phyloP scores from a whole-genome alignment of 495 filamentous ascomycete genomes.

The Penicillium arizonense region DNA sequence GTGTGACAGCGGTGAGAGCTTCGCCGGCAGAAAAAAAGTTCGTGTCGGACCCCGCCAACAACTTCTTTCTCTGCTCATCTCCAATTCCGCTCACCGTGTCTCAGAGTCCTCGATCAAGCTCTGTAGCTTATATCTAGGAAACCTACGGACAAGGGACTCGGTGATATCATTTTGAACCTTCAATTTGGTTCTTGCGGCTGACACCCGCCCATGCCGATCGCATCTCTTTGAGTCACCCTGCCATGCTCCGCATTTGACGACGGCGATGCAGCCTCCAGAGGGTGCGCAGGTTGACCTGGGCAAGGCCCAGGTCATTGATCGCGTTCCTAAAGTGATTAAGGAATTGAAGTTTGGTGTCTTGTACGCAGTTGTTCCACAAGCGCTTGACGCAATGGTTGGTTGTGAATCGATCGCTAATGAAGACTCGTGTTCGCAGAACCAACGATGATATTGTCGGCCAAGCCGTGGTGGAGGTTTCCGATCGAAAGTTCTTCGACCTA shows the following conservation, averaged over 20 bases:
- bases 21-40: slow-evolving; percentile 34
- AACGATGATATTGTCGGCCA: slow-evolving; percentile 93
- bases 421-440: slow-evolving; percentile 51
- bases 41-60: slow-evolving; percentile 29
- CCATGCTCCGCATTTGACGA: slow-evolving; percentile 42
- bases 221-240: slow-evolving; percentile 32
- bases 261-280: slow-evolving; percentile 49
- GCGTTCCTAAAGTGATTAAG: slow-evolving; percentile 84
- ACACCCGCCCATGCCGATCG: slow-evolving; percentile 22
- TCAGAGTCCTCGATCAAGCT: neutral
- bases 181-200: slow-evolving; percentile 12
- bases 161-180: neutral
- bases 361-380: slow-evolving; percentile 44
- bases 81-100: neutral
- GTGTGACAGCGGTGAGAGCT: slow-evolving; percentile 16
- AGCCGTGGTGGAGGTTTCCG: slow-evolving; percentile 86
- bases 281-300: slow-evolving; percentile 52
- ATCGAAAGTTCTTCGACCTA: slow-evolving; percentile 86
- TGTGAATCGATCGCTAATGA: slow-evolving; percentile 22
- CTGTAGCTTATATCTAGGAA: neutral
- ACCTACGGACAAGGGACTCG: neutral
- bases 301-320: slow-evolving; percentile 89
- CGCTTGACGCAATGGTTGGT: slow-evolving; percentile 8
- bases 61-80: slow-evolving; percentile 11
- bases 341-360: slow-evolving; percentile 92